Evolutionary conservation across 2,329 filamentous ascomycete species (phyloP), one percentile per base, ranked within the genome.

Genomic region (Trichoderma hamatum): DNA sequence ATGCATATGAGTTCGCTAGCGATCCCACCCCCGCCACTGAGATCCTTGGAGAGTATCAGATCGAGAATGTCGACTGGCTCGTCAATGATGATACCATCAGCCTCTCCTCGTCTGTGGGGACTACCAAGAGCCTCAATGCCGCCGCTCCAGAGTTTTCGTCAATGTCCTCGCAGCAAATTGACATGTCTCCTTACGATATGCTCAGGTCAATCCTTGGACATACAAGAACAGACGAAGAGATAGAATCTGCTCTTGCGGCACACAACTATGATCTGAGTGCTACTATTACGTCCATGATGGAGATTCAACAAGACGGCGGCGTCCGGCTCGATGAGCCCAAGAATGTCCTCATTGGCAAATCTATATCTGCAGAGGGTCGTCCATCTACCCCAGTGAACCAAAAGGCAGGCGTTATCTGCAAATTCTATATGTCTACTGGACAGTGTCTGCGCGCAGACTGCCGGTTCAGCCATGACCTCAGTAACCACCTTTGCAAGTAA

Each of bases 121-220:
- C 87, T 11, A 85, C 91, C 19, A 93, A 90, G 72, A 89, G 88
- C 39, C 85, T 95, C 70, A 94, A 93, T 75, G 90, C 89, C 54
- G 91, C 91, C 16, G 93, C 93, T 5, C 91, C 94, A 28, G 94
- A 97, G 78, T 97, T 88, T 74, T 85, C 86, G 1, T 83, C 81
- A 71, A 78, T 82, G 77, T 83, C 85, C 36, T 82, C 85, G 61
- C 88, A 90, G 77, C 91, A 92, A 76, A 88, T 89, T 68, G 94
- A 98, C 76, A 98, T 99, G 95, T 96, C 93, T 69, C 95, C 96
- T 0, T 97, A 97, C 80, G 96, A 99, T 78, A 98, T 99, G 88
- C 85, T 99, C 68, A 92, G 96, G 71, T 97, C 95, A 6, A 96
- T 99, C 51, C 85, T 99, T 30, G 93, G 95, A 59, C 93, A 96